A percentile compares a stretch with the other conserved stretches of the same genome.
Evolutionary conservation across 352 stramenopile genomes (phyloP).

Genomic region (Elongisporangium prolatum): DNA sequence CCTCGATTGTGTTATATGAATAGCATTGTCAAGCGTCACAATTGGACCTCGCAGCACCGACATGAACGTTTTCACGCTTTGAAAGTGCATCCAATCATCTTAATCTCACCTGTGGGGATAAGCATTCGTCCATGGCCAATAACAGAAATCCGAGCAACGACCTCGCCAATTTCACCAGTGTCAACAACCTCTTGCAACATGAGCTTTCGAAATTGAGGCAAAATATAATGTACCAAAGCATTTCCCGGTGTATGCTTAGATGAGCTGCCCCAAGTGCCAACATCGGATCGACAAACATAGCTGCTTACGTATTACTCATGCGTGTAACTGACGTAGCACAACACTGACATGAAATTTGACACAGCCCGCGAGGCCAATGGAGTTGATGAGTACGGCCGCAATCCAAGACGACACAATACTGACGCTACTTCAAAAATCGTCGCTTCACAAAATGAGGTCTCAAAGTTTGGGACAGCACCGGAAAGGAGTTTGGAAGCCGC

Average conservation of each 20-base stretch:
- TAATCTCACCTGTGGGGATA: too few species aligned
- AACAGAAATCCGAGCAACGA: constrained; percentile 21
- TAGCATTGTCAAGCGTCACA: too few species aligned
- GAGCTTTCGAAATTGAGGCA: constrained; percentile 16
- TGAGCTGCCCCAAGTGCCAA: constrained; percentile 12
- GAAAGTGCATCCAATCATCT: too few species aligned
- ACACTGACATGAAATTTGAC: constrained; percentile 19
- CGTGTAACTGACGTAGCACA: constrained; percentile 13
- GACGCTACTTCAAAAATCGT: constrained; percentile 11
- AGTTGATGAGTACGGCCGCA: constrained; percentile 12
- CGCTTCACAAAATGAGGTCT: constrained; percentile 2
- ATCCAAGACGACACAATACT: constrained; percentile 16
- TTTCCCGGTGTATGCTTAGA: constrained; percentile 5
- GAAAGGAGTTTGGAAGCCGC: constrained; percentile 2
- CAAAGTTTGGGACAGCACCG: neutral
- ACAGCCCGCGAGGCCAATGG: constrained; percentile 12
- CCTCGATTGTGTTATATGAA: too few species aligned
- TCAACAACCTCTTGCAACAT: constrained; percentile 18
- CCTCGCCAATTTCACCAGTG: constrained; percentile 7
- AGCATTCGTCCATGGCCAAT: constrained; percentile 15
- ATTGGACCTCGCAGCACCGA: too few species aligned
- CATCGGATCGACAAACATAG: constrained; percentile 16
- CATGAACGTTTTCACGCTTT: too few species aligned
- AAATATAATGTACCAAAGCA: constrained; percentile 5
- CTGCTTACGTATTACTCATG: constrained; percentile 11